A percentile compares a stretch with the other conserved stretches of the same genome.
These are phyloP conservation scores for Teunomyces kruisii DNA, from an alignment of 805 yeast species.

Conservation along the genomic window DNA sequence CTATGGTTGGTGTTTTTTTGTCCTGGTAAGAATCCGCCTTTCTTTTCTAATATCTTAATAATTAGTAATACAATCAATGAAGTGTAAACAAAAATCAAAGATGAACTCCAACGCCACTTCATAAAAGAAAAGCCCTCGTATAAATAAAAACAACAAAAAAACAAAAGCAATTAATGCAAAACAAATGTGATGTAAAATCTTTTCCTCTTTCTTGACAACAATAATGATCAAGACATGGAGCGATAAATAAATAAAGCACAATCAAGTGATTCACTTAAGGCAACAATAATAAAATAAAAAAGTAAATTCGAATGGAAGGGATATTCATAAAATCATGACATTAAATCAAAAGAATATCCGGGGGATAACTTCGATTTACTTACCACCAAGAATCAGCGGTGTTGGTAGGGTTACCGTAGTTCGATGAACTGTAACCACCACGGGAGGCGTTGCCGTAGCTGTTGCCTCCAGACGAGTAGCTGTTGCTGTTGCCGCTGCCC, in stretches of 20 bases:
- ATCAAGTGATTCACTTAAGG: constrained; percentile 14
- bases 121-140: constrained; percentile 11
- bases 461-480: constrained; percentile 6
- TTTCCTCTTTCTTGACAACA: constrained; percentile 18
- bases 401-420: constrained; percentile 36
- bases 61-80: constrained; percentile 14
- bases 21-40: constrained; percentile 9
- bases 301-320: constrained; percentile 5
- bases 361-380: constrained; percentile 4
- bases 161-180: constrained; percentile 25
- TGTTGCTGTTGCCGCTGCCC: constrained; percentile 10
- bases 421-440: constrained; percentile 6
- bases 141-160: constrained; percentile 17
- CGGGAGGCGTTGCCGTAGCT: constrained; percentile 25
- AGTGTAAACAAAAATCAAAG: constrained; percentile 4
- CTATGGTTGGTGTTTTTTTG: constrained; percentile 18
- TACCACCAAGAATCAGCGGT: constrained; percentile 44
- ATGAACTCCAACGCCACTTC: constrained; percentile 6
- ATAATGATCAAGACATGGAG: constrained; percentile 28
- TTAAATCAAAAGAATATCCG: constrained; percentile 7
- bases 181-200: constrained; percentile 14
- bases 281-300: constrained; percentile 10
- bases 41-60: constrained; percentile 7
- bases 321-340: constrained; percentile 8
- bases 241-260: constrained; percentile 10